phyloP scores from a whole-genome alignment of 345 rosid species.

The Balakata baccata region DNA sequence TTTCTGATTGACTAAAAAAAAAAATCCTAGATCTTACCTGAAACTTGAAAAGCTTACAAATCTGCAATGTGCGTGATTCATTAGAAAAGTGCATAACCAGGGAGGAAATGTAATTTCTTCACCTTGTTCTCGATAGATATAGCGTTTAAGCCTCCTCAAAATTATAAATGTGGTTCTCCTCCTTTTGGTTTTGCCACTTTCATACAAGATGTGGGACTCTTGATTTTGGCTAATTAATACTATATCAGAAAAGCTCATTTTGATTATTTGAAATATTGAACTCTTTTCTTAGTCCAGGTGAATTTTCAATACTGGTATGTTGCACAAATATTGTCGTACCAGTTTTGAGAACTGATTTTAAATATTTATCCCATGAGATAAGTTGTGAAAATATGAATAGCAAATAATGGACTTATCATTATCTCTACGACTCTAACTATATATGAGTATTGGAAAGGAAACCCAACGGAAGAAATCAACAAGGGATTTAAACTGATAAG shows the following conservation, averaged over 20 bases:
- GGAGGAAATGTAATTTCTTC: neutral
- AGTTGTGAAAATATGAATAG: neutral
- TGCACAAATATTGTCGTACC: neutral
- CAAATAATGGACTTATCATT: neutral
- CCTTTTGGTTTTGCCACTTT: neutral
- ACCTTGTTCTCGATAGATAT: constrained; percentile 1
- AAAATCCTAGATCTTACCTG: neutral
- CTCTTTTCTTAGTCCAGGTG: neutral
- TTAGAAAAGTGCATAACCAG: neutral
- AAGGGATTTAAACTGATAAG: neutral
- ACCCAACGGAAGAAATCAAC: neutral
- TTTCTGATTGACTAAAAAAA: neutral
- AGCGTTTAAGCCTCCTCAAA: neutral
- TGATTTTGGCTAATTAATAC: neutral
- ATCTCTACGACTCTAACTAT: neutral
- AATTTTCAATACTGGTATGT: neutral
- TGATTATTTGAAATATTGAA: neutral
- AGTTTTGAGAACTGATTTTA: neutral
- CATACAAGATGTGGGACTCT: neutral
- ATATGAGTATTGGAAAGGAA: neutral
- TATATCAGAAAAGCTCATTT: neutral
- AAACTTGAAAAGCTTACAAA: neutral
- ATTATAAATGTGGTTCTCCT: neutral
- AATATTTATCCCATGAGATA: neutral
- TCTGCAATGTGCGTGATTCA: neutral